Base-by-base conservation (phyloP, 225 moss, liverwort and hornwort genomes). In the Marchantia paleacea region DNA sequence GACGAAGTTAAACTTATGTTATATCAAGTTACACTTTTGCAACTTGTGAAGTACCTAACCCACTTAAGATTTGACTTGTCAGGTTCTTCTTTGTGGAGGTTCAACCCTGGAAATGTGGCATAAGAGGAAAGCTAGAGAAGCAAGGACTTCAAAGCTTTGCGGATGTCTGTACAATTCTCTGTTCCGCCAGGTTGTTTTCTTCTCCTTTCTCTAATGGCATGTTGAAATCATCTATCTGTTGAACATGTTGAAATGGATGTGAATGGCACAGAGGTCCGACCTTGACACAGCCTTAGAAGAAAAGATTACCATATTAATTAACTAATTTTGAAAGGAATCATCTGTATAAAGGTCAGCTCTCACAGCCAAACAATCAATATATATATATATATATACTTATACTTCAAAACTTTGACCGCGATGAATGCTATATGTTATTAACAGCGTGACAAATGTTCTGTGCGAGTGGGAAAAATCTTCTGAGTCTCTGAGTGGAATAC, bases 101-200 rank as follows among this genome's bases (percentile, higher is more conserved):
- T 86, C 91, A 55, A 85, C 88, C 53, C 85, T 97, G 66, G 94
- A 94, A 86, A 93, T 97, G 97, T 94, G 97, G 97, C 94, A 93
- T 84, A 97, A 97, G 82, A 86, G 92, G 81, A 89, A 88, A 62
- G 88, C 93, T 75, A 84, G 94, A 80, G 97, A 97, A 81, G 94
- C 97, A 22, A 85, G 90, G n/a, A 94, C 94, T 29, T 89, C 94
- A 60, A 85, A 88, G 78, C 91, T 94, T 69, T 92, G 93, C 82
- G 79, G 88, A 16, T 91, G 90, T 76, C 86, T 94, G 29, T 97
- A 94, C 78, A 94, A 93, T 69, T 82, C 93, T 31, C 30, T 92
- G 24, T 93, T 97, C 82, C 93, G 90, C 31, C 97, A 97, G 91
- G 97, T 97, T 26, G 62, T 48, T 74, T 52, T 13, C 29, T n/a